phyloP scores from a whole-genome alignment of 352 stramenopile genomes.

The Saprolegnia diclina region DNA sequence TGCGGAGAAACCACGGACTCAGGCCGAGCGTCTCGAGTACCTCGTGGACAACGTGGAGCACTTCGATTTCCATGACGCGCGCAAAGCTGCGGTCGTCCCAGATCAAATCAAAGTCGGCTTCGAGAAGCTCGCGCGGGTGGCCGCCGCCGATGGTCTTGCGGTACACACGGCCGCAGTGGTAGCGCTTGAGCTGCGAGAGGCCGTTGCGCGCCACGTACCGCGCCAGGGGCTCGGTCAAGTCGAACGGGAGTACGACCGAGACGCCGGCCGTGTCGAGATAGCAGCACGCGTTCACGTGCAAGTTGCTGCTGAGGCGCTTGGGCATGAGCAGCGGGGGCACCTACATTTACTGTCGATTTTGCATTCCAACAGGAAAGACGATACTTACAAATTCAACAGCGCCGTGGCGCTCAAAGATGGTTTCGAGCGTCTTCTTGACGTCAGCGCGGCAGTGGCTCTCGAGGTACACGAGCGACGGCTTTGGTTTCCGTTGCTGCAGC shows the following conservation, averaged over 20 bases:
- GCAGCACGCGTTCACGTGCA: constrained; percentile 65
- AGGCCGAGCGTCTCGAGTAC: constrained; percentile 61
- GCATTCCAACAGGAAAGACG: background rate
- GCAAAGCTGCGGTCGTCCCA: constrained; percentile 66
- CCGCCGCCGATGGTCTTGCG: constrained; percentile 56
- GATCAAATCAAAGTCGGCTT: constrained; percentile 81
- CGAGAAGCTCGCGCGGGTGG: constrained; percentile 73
- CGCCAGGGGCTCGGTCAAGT: constrained; percentile 75
- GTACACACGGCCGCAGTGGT: constrained; percentile 81
- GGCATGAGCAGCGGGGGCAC: constrained; percentile 76
- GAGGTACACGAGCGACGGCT: constrained; percentile 5
- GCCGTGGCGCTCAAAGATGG: constrained; percentile 78
- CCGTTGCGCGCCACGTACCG: constrained; percentile 78
- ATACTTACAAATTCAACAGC: constrained; percentile 49
- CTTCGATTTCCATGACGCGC: constrained; percentile 71
- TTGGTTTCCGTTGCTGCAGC: constrained; percentile 35
- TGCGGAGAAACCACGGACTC: constrained; percentile 67
- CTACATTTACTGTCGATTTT: constrained; percentile 17
- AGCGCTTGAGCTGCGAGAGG: constrained; percentile 74
- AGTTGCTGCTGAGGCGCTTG: constrained; percentile 46
- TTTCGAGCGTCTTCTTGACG: constrained; percentile 63
- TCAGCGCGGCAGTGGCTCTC: constrained; percentile 35
- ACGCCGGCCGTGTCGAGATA: constrained; percentile 73
- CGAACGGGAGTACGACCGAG: constrained; percentile 75
- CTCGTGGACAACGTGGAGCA: constrained; percentile 65